Conservation (phyloP, 2,329 filamentous ascomycete genomes). For the Aureobasidium vineae region DNA sequence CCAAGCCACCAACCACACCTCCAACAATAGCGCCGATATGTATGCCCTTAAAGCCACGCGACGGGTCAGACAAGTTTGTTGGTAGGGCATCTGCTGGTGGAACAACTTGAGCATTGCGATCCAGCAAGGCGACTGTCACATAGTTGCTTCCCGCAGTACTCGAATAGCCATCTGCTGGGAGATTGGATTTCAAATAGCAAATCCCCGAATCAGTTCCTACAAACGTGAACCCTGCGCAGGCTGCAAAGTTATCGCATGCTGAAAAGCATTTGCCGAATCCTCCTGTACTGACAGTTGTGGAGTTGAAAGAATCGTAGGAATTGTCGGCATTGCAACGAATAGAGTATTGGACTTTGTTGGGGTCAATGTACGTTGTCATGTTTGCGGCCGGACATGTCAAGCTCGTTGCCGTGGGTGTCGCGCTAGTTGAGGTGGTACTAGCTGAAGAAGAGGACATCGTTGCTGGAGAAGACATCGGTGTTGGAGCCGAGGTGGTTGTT, state of each 20-base stretch:
- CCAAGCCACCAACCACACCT: slow-evolving; percentile 28
- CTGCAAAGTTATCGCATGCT: slow-evolving; percentile 31
- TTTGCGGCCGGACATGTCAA: slow-evolving; percentile 34
- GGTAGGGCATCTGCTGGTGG: slow-evolving; percentile 11
- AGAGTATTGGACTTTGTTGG: slow-evolving; percentile 32
- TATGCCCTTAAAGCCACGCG: slow-evolving; percentile 23
- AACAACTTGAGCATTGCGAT: slow-evolving; percentile 27
- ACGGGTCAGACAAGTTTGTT: neutral
- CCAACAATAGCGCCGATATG: slow-evolving; percentile 32
- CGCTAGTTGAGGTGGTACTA: slow-evolving; percentile 11
- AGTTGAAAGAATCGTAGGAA: slow-evolving; percentile 30
- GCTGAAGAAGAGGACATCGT: neutral
- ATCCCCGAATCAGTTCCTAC: slow-evolving; percentile 32
- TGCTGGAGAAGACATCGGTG: neutral
- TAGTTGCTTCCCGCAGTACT: slow-evolving; percentile 32
- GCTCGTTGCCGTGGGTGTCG: slow-evolving; percentile 25
- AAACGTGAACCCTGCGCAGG: slow-evolving; percentile 36
- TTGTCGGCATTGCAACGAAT: slow-evolving; percentile 36
- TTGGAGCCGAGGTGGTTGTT: neutral
- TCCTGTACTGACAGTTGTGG: slow-evolving; percentile 31
- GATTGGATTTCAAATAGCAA: slow-evolving; percentile 34
- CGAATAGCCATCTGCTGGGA: slow-evolving; percentile 30
- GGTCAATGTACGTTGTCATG: slow-evolving; percentile 32
- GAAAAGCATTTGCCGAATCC: slow-evolving; percentile 37
- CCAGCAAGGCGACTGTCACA: slow-evolving; percentile 32